phyloP scores from a whole-genome alignment of 345 rosid species.

The Durio zibethinus region DNA sequence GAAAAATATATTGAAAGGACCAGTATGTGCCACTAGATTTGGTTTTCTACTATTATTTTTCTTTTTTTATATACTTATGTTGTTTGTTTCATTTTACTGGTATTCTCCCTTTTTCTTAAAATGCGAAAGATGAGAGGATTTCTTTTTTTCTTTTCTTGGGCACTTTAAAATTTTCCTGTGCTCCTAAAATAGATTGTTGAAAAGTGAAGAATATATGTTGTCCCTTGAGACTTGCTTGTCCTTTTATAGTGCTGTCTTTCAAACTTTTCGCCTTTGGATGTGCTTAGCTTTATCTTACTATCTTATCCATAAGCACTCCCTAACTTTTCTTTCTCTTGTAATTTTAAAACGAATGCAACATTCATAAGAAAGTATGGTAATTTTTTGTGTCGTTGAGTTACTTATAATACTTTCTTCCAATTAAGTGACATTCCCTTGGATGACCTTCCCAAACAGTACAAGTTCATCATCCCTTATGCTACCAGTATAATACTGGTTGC shows the following conservation, averaged over 20 bases:
- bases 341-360: not conserved
- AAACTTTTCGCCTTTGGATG: not conserved
- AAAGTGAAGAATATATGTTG: not conserved
- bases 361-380: not conserved
- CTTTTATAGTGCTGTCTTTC: not conserved
- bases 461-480: not conserved
- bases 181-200: not conserved
- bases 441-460: not conserved
- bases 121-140: not conserved
- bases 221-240: not conserved
- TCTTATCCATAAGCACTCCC: not conserved
- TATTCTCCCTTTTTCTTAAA: not conserved
- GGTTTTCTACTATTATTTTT: not conserved
- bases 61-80: not conserved
- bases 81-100: not conserved
- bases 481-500: constrained; percentile 4
- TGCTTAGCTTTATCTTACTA: not conserved
- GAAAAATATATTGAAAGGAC: not conserved
- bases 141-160: not conserved
- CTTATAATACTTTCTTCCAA: not conserved
- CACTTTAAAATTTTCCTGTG: not conserved
- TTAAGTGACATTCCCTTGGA: constrained; percentile 4
- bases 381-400: not conserved
- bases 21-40: not conserved
- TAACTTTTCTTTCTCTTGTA: not conserved